A percentile compares a stretch with the other conserved stretches of the same genome.
phyloP scores from a whole-genome alignment of 768 basidiomycete genomes.

The Mycena maculata region DNA sequence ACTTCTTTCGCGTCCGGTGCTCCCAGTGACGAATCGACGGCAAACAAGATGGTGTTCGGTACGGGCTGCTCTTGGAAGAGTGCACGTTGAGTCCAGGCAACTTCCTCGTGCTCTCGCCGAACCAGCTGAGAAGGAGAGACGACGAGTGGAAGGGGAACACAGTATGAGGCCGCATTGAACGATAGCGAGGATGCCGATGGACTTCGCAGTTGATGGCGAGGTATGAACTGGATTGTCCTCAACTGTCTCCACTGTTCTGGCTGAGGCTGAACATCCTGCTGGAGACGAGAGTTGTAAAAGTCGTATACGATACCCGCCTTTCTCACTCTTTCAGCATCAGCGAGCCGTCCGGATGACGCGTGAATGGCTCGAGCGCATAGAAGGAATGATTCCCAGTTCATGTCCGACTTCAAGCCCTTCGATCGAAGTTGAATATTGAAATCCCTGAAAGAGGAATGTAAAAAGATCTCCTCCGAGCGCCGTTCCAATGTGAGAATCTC shows the following conservation, averaged over 20 bases:
- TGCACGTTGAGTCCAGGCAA: slow-evolving; percentile 31
- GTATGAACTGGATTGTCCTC: slow-evolving; percentile 22
- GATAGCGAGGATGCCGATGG: slow-evolving; percentile 7
- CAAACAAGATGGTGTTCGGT: background rate
- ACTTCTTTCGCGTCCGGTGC: slow-evolving; percentile 29
- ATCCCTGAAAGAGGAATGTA: slow-evolving; percentile 19
- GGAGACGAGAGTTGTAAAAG: slow-evolving; percentile 21
- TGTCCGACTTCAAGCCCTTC: slow-evolving; percentile 7
- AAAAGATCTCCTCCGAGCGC: slow-evolving; percentile 4
- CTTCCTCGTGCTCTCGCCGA: slow-evolving; percentile 8
- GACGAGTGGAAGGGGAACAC: slow-evolving; percentile 17
- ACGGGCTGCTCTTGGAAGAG: slow-evolving; percentile 18
- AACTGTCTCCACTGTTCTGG: slow-evolving; percentile 14
- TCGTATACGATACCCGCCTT: slow-evolving; percentile 17
- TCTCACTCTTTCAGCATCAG: slow-evolving; percentile 1
- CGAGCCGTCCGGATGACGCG: slow-evolving; percentile 1
- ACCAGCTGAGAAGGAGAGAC: slow-evolving; percentile 27
- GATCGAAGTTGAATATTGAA: slow-evolving; percentile 1
- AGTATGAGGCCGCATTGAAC: slow-evolving; percentile 12
- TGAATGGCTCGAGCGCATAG: slow-evolving; percentile 25
- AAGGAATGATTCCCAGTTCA: slow-evolving; percentile 23
- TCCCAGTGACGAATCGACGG: slow-evolving; percentile 26
- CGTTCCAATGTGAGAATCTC: slow-evolving; percentile 5
- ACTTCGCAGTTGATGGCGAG: slow-evolving; percentile 6
- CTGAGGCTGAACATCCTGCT: slow-evolving; percentile 2